A percentile compares a stretch with the other conserved stretches of the same genome.
phyloP scores from a whole-genome alignment of 2,329 filamentous ascomycete species.

The Leptosphaerulina australis region DNA sequence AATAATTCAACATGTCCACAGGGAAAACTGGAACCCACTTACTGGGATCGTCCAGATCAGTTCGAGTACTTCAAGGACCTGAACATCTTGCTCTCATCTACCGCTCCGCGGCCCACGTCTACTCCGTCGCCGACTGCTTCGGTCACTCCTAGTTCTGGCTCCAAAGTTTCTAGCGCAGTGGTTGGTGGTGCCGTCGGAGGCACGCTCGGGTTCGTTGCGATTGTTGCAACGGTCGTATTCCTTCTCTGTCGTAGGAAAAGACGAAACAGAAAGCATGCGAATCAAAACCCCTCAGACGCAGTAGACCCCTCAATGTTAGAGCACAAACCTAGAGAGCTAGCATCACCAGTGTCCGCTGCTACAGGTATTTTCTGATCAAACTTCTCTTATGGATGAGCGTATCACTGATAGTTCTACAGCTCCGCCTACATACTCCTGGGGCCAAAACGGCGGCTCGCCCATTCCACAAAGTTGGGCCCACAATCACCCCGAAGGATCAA shows the following conservation, averaged over 20 bases:
- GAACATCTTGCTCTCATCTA: constrained; percentile 14
- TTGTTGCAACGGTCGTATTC: constrained; percentile 3
- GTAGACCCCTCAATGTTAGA: background rate
- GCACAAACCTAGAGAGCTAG: constrained; percentile 6
- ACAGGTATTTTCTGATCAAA: background rate
- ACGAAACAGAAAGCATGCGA: background rate
- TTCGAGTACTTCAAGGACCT: constrained; percentile 21
- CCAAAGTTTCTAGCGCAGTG: background rate
- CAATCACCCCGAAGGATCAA: constrained; percentile 2
- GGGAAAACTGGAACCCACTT: constrained; percentile 30
- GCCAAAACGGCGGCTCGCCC: background rate
- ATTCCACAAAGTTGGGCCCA: background rate
- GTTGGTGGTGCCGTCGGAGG: constrained; percentile 13
- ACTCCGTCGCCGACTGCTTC: background rate
- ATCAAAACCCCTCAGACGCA: background rate
- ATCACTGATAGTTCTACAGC: background rate
- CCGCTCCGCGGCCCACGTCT: constrained; percentile 6
- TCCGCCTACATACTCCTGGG: constrained; percentile 11
- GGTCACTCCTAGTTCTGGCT: background rate
- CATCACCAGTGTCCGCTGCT: constrained; percentile 3
- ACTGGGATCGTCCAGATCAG: constrained; percentile 22
- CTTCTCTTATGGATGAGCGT: background rate
- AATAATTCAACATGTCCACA: constrained; percentile 32
- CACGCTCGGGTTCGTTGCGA: background rate
- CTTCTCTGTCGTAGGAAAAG: constrained; percentile 5